Conservation (phyloP, 768 basidiomycete species). For the Kwoniella botswanensis region DNA sequence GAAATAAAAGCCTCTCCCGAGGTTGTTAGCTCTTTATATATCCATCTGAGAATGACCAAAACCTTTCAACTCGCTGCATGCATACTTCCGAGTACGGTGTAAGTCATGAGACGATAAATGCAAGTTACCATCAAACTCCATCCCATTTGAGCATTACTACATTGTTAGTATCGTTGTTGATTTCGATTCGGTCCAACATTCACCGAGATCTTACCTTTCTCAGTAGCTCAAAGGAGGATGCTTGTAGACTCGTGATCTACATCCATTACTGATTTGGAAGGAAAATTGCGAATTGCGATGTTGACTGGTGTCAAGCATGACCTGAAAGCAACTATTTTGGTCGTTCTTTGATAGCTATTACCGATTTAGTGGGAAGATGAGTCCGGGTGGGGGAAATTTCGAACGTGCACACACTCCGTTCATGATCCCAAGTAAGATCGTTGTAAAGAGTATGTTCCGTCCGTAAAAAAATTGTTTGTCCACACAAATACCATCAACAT, state of each 20-base stretch:
- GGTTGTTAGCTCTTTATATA: not conserved
- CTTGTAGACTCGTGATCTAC: not conserved
- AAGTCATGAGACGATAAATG: not conserved
- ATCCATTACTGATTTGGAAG: not conserved
- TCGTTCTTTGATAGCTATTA: not conserved
- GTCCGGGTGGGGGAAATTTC: not conserved
- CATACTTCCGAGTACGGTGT: not conserved
- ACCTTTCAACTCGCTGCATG: not conserved
- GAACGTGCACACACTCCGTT: too few species aligned
- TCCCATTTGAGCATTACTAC: not conserved
- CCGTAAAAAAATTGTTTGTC: not conserved
- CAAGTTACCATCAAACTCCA: not conserved
- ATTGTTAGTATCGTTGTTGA: not conserved
- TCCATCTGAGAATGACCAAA: not conserved
- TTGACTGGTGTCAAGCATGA: not conserved
- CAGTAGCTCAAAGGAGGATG: not conserved
- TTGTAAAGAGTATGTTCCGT: not conserved
- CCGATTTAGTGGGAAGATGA: not conserved
- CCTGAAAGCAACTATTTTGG: not conserved
- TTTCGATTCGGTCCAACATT: slow-evolving; percentile 8
- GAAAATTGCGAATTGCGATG: not conserved
- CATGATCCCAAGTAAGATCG: not conserved
- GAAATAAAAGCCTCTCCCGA: slow-evolving; percentile 2
- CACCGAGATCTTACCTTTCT: not conserved
- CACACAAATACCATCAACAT: not conserved